Conservation (phyloP, 2,329 filamentous ascomycete species). For the Talaromyces sp. region DNA sequence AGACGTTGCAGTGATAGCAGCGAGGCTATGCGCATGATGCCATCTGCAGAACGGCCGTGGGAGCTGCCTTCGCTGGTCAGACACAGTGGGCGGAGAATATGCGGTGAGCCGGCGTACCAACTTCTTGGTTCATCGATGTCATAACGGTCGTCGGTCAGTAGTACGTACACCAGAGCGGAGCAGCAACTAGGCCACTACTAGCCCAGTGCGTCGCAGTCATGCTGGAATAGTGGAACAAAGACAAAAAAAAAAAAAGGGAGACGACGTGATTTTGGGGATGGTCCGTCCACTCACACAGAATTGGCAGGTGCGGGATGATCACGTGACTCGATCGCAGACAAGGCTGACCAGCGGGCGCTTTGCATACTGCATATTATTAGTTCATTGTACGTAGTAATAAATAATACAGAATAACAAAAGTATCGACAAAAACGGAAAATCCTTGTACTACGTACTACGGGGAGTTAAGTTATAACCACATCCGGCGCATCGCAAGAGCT, state of each 20-base stretch:
- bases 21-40: not conserved
- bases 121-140: not conserved
- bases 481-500: not conserved
- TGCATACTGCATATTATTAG: not conserved
- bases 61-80: not conserved
- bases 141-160: not conserved
- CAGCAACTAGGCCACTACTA: not conserved
- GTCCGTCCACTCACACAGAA: not conserved
- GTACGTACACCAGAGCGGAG: not conserved
- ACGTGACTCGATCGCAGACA: not conserved
- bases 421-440: not conserved
- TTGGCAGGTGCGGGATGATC: not conserved
- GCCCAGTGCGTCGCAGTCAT: too few species aligned
- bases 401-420: too few species aligned
- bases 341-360: too few species aligned
- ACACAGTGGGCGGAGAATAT: not conserved
- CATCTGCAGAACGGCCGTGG: not conserved
- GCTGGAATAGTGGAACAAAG: not conserved
- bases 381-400: too few species aligned
- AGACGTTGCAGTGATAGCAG: too few species aligned
- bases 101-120: not conserved
- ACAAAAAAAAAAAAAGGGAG: not conserved
- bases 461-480: not conserved
- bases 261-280: not conserved
- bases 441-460: not conserved